Base-by-base conservation (phyloP, 2,329 filamentous ascomycete genomes). In the Microsporum ferrugineum region DNA sequence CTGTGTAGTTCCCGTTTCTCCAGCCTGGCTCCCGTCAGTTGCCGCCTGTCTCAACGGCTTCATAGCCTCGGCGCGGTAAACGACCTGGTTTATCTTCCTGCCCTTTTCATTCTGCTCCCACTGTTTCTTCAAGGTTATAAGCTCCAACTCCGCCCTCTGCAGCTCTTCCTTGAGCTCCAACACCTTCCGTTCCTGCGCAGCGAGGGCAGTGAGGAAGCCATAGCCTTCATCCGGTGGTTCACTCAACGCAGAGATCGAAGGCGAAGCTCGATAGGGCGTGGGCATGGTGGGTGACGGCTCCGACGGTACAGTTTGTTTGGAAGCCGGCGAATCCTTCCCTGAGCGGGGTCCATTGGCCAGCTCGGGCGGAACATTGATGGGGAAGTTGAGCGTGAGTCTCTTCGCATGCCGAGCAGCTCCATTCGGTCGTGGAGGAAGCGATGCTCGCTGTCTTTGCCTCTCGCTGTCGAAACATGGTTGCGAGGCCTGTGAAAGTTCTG, bases 151-250 rank as follows among this genome's bases (percentile, higher is more conserved):
- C 4, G 94, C 92, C 63, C 86, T 86, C 29, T 79, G 77, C n/a
- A 99, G 79, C 73, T 97, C 92, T 72, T 99, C 94, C 63, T 86
- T 88, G 59, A 99, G 78, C 75, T 97, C 94, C 61, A 99, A 77
- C 1, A 99, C 92, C 66, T 85, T 86, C 61, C 94, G 83, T 76
- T 99, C 94, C 75, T 97, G 91, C 12, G 89, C 86, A 51, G 94
- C 94, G 68, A 99, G 88, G 61, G 91, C 88, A 63, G 90, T 91
- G 66, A 99, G 85, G 68, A 96, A 88, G 58, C 86, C 80, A 68
- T 81, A 82, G 58, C 83, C 56, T n/a, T 64, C 78, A 63, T 86
- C 84, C 41, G 77, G 74, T 17, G 69, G 62, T 12, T 70, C 68
- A 38, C 12, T 60, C 43, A 64, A 53, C 29, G 62, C 34, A 23